These are phyloP conservation scores for Aspergillus cavernicola DNA, from an alignment of 495 filamentous ascomycete species.

Conservation along the genomic window DNA sequence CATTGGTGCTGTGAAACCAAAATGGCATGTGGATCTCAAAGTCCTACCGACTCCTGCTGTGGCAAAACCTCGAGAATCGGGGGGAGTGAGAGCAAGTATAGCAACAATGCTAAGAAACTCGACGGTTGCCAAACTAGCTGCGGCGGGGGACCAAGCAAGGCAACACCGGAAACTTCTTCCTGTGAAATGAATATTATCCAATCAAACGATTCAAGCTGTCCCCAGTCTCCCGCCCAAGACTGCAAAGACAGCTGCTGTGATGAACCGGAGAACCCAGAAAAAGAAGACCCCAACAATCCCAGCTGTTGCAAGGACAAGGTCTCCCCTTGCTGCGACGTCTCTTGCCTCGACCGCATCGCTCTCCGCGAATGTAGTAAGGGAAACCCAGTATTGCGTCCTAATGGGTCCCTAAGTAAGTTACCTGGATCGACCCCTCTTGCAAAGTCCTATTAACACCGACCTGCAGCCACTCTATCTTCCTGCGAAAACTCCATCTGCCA, in stretches of 20 bases:
- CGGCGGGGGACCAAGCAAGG: no score
- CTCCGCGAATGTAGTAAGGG: background rate
- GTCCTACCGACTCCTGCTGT: no score
- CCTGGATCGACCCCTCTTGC: background rate
- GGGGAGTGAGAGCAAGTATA: no score
- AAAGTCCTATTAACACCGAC: background rate
- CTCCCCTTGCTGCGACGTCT: background rate
- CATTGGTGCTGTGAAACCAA: no score
- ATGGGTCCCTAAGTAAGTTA: background rate
- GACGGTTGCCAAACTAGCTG: no score
- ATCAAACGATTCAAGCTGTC: background rate
- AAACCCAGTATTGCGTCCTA: background rate
- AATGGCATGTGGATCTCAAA: no score
- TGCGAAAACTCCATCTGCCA: background rate
- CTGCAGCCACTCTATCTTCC: background rate
- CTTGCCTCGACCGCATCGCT: background rate
- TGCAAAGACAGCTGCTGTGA: background rate
- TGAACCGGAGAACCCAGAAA: background rate
- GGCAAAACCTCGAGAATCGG: no score
- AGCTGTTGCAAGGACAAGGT: constrained; percentile 1
- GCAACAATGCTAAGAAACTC: no score
- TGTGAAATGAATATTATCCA: no score
- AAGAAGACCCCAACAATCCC: background rate
- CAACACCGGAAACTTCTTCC: no score
- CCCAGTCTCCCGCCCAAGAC: background rate